Base-by-base conservation (phyloP, 2,329 filamentous ascomycete genomes). In the Fusarium paranaense region DNA sequence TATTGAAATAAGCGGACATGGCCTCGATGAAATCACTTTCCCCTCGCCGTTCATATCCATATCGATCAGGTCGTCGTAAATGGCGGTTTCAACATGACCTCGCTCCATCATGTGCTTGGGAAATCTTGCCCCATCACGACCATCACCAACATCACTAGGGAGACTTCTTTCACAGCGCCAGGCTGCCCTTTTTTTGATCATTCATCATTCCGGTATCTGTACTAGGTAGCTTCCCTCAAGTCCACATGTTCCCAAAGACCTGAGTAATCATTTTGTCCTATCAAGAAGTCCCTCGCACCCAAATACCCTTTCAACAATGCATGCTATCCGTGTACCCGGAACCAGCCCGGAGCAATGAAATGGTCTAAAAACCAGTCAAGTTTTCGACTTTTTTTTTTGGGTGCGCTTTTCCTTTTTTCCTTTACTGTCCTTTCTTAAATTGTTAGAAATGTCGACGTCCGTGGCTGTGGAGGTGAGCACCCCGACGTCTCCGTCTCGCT, bases 401-500 rank as follows among this genome's bases (percentile, higher is more conserved):
- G 52, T 37, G 47, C 63, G 32, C 13, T 57, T 63, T 64, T 65
- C 37, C 42, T 60, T 66, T 64, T 35, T 42, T 32, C 60, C 40
- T 66, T 61, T 69, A 45, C 60, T 73, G 63, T 52, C 30, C 67
- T 54, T 60, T 50, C 35, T 56, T 66, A 70, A 57, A 73, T 67
- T 62, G 59, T 40, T 77, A 79, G 64, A 78, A 58, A 73, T 78
- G 79, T 18, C 70, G 73, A 38, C 78, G 80, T 38, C 75, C 76
- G 63, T 83, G 82, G 3, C 82, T 80, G 78, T 85, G 84, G 38
- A 83, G 71, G 69, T 85, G 83, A 38, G 70, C 78, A 47, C 69
- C 77, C 10, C 79, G 80, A 35, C 81, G 80, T 61, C 79, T 78
- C 20, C 74, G 77, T 25, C 70, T 71, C 16, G 59, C 69, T 8